Evolutionary conservation across 805 yeast genomes (phyloP), one percentile per base, ranked within the genome.

Genomic region (Wickerhamomyces ciferrii): DNA sequence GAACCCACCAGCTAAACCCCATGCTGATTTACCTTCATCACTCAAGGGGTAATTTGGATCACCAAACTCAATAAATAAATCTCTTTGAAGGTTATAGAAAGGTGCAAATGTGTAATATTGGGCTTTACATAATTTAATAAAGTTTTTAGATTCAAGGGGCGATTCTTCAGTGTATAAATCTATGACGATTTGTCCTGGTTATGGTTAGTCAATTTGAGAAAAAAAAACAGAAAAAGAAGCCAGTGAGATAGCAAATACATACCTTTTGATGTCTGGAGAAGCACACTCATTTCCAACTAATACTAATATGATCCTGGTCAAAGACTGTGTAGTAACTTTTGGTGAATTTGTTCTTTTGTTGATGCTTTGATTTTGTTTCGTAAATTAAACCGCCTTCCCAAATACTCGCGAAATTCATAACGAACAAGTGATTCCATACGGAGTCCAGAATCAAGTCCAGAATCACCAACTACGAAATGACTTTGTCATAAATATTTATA

Each of bases 81-180:
- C 72, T 43, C 60, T 62, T 38, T 66, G 66, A 5, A 80, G 54
- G 47, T 72, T 67, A 56, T 67, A 66, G 45, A 82, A 72, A 6
- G 81, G 80, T 17, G 74, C 61, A 53, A 74, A 76, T 41, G 78
- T 72, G 63, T 69, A 82, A 61, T 74, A 76, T 46, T 75, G 71
- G 35, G 67, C 52, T 54, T 74, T 69, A 63, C 86, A 79, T 13
- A 81, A 67, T 52, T 78, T 75, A 36, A 82, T 47, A 56, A 82
- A 81, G 54, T 76, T 76, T 45, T 55, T 59, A 29, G 74, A 61
- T 36, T 71, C 72, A 18, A 49, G 52, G 1, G 75, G 75, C 4
- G 71, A 65, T 7, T 58, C 53, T 9, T 67, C 57, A 6, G 53
- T 46, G 42, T 57, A 52, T 17, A 81, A 53, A 50, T 81, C 87